phyloP scores from a whole-genome alignment of 2,329 filamentous ascomycete genomes.

The Diplocarpon rosae region DNA sequence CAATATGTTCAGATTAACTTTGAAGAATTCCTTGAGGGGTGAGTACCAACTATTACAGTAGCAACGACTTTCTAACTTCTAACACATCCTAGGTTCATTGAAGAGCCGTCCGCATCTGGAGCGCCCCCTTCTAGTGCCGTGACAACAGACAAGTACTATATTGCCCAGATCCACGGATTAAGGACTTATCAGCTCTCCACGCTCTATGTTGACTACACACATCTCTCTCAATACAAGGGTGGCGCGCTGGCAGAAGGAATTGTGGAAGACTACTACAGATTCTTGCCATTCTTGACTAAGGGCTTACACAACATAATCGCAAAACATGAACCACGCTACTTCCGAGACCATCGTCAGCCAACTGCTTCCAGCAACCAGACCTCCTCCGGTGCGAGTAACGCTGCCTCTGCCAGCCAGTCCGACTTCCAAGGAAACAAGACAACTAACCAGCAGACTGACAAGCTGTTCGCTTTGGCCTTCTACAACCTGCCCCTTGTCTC shows the following conservation, averaged over 20 bases:
- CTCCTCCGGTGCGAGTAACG: slow-evolving; percentile 53
- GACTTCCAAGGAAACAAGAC: slow-evolving; percentile 61
- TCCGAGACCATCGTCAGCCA: slow-evolving; percentile 80
- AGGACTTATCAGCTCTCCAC: slow-evolving; percentile 66
- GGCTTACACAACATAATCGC: slow-evolving; percentile 87
- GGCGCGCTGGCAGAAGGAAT: slow-evolving; percentile 78
- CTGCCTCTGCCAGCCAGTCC: slow-evolving; percentile 49
- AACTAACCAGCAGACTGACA: slow-evolving; percentile 90
- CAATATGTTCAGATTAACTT: slow-evolving; percentile 66
- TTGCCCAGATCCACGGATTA: slow-evolving; percentile 74
- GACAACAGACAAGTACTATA: slow-evolving; percentile 72
- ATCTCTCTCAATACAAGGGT: slow-evolving; percentile 66
- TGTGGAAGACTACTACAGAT: slow-evolving; percentile 86
- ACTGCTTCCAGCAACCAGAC: slow-evolving; percentile 63
- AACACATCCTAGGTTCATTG: slow-evolving; percentile 42
- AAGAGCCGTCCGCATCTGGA: slow-evolving; percentile 54
- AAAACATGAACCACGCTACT: slow-evolving; percentile 90
- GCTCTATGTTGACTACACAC: slow-evolving; percentile 78
- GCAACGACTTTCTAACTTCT: slow-evolving; percentile 13
- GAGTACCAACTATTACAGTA: slow-evolving; percentile 22
- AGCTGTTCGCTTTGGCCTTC: slow-evolving; percentile 72
- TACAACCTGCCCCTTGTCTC: slow-evolving; percentile 53
- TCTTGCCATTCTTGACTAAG: slow-evolving; percentile 80
- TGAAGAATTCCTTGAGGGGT: slow-evolving; percentile 71
- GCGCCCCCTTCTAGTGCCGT: slow-evolving; percentile 57